Base-by-base conservation (phyloP, 106 monocot genomes). In the Iris macrosiphon region DNA sequence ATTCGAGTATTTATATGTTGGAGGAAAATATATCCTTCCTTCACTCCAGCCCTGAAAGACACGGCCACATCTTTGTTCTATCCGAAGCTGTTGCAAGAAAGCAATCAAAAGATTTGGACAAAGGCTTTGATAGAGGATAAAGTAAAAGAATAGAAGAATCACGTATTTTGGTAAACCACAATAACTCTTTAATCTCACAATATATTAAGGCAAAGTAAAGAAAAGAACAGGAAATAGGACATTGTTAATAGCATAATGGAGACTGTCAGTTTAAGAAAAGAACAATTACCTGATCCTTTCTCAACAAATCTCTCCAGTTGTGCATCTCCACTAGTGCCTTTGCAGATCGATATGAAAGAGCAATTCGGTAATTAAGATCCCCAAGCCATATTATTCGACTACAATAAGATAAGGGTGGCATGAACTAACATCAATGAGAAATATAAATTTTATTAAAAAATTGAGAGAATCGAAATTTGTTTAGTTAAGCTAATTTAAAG, bases 351-450 rank as follows among this genome's bases (percentile, higher is more conserved):
- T 88, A 88, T 25, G 87, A 88, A 34, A 88, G 78, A 39, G 82
- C 82, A 48, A 88, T 79, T 30, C 87, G 81, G 62, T 88, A 88
- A 72, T 88, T 88, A 35, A 88, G 47, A 63, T 88, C 87, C 23
- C 87, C 87, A 39, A 87, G 82, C 87, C 81, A 88, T 65, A 88
- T 82, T 48, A 82, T 64, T 31, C 82, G 82, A 66, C 87, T 87
- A 39, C n/a, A 50, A 62, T 30, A 60, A 33, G 10, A 49, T 7
- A 45, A 26, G n/a, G 8, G 4, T 28, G n/a, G n/a, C n/a, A n/a
- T n/a, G n/a, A n/a, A n/a, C n/a, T n/a, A n/a, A n/a, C n/a, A 32
- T 7, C 10, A 38, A 11, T n/a, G n/a, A n/a, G 0, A 33, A n/a
- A 12, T 3, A 19, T 17, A 3, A 57, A 12, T 23, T 57, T 24